phyloP scores from a whole-genome alignment of 176 grass and related monocot species.

The Bothriochloa decipiens region DNA sequence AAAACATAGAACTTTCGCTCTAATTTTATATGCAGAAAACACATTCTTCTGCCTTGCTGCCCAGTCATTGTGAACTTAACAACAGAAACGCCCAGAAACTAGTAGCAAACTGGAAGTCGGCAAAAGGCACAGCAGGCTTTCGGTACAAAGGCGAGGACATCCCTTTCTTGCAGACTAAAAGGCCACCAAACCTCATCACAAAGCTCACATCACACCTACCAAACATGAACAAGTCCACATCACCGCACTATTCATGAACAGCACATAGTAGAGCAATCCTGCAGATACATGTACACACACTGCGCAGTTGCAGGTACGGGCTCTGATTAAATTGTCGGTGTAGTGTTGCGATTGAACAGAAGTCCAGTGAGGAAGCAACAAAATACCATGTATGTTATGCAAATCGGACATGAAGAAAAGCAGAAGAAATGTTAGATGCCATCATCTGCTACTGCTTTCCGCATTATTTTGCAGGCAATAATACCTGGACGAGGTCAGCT shows the following conservation, averaged over 20 bases:
- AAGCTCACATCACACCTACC: not conserved
- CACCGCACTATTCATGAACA: not conserved
- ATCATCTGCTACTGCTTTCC: too few relatives aligned
- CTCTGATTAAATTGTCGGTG: not conserved
- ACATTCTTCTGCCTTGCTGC: not conserved
- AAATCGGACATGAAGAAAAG: not conserved
- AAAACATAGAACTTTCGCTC: too few relatives aligned
- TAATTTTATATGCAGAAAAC: not conserved
- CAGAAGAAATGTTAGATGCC: not conserved
- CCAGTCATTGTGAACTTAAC: not conserved
- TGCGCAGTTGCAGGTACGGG: not conserved
- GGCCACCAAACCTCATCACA: conserved; percentile 32
- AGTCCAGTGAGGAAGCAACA: not conserved
- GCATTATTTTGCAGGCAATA: not conserved
- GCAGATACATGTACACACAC: not conserved
- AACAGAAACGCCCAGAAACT: not conserved
- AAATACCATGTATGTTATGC: not conserved
- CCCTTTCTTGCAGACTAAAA: conserved; percentile 35
- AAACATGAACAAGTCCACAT: not conserved
- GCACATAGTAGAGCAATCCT: not conserved
- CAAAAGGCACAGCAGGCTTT: conserved; percentile 2
- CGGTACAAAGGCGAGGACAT: not conserved
- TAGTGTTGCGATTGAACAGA: not conserved
- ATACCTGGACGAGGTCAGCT: not conserved
- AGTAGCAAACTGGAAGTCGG: conserved; percentile 11